Base-by-base conservation (phyloP, 768 basidiomycete genomes). In the Leccinum truebloodii region DNA sequence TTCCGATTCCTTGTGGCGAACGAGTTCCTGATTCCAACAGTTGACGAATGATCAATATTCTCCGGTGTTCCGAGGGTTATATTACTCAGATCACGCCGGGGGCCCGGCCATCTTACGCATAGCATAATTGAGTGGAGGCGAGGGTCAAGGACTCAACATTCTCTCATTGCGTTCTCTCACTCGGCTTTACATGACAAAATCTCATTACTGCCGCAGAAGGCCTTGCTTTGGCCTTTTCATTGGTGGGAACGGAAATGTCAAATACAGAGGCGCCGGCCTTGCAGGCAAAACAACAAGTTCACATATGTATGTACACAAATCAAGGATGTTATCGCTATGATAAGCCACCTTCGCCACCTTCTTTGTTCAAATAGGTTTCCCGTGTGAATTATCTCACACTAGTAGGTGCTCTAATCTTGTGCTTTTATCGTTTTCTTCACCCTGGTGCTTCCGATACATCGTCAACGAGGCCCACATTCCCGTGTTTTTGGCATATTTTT, bases 11-110 rank as follows among this genome's bases (percentile, higher is more conserved):
- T 52, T 30, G 18, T 52, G 28, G 10, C 18, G 18, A 18, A 52
- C 26, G 52, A 20, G 51, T 52, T 52, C 51, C 51, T 52, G 51
- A 28, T n/a, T 52, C n/a, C 51, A 50, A 50, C 49, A 50, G 26
- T 24, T 14, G 24, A 50, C 14, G 16, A 9, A 28, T 24, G 49
- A 13, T 53, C 32, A 20, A 12, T 20, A 53, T 53, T n/a, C 52
- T 35, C 12, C 52, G 30, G 32, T 34, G 30, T 9, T 52, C 51
- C 39, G 39, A n/a, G 39, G 16, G 37, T 16, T 16, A 7, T 16
- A 37, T 35, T 35, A 35, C 13, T 35, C 35, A 35, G 35, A 35
- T 35, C 34, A 34, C 34, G 34, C 34, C 12, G 13, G 8, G 34
- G 7, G 20, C 53, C 35, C 30, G 8, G 51, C 30, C 18, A 8